Conservation (phyloP, 225 moss, liverwort and hornwort genomes). For the Thuidium tamariscinum region DNA sequence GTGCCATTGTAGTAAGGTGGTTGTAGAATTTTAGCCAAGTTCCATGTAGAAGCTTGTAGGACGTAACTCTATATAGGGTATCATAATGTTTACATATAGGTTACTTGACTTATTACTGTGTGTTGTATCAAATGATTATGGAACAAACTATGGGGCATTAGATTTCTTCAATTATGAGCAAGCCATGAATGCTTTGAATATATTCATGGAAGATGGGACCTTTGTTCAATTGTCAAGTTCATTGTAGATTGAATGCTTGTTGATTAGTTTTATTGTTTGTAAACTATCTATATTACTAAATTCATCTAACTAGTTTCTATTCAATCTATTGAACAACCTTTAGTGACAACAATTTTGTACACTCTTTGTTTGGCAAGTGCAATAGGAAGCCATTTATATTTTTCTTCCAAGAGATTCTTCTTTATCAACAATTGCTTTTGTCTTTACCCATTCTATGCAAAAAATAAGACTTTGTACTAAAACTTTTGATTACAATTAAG, state of each 20-base stretch:
- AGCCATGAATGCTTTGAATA: not conserved
- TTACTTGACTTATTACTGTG: no score
- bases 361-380: not conserved
- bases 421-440: not conserved
- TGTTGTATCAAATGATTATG: not conserved
- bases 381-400: not conserved
- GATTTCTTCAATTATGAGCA: not conserved
- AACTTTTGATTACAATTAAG: not conserved
- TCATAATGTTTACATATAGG: no score
- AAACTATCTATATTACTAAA: not conserved
- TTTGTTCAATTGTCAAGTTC: not conserved
- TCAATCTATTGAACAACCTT: not conserved
- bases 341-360: not conserved
- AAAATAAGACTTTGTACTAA: not conserved
- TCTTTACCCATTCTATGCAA: not conserved
- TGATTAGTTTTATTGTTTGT: not conserved
- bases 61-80: not conserved
- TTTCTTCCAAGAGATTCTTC: not conserved
- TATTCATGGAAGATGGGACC: not conserved
- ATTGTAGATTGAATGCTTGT: not conserved
- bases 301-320: no score
- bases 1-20: no score
- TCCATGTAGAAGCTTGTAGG: not conserved
- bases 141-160: rapidly evolving
- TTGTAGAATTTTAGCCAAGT: no score